phyloP scores from a whole-genome alignment of 805 yeast genomes.

The Torulaspora quercuum region DNA sequence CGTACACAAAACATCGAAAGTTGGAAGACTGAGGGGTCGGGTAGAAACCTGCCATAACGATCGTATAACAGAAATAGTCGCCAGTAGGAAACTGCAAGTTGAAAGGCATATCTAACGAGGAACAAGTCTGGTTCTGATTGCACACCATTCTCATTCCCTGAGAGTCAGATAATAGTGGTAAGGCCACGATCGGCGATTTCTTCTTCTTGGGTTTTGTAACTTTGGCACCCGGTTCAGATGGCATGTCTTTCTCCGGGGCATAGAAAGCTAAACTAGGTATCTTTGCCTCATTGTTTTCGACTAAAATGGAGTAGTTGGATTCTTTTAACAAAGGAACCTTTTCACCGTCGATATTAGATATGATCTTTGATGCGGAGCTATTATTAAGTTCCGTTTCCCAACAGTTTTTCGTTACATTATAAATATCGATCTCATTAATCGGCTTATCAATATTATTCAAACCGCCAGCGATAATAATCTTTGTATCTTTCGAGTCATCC shows the following conservation, averaged over 20 bases:
- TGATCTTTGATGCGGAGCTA: slow-evolving; percentile 13
- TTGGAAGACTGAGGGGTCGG: slow-evolving; percentile 38
- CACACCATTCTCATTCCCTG: slow-evolving; percentile 34
- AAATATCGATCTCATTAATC: slow-evolving; percentile 31
- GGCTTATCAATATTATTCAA: slow-evolving; percentile 34
- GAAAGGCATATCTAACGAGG: slow-evolving; percentile 27
- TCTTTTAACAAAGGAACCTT: slow-evolving; percentile 19
- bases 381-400: slow-evolving; percentile 32
- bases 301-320: slow-evolving; percentile 27
- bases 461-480: slow-evolving; percentile 36
- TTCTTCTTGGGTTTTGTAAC: slow-evolving; percentile 3
- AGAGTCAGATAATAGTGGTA: slow-evolving; percentile 35
- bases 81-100: slow-evolving; percentile 55
- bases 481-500: slow-evolving; percentile 33
- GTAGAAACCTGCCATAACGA: slow-evolving; percentile 58
- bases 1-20: slow-evolving; percentile 34
- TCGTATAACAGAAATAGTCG: slow-evolving; percentile 62
- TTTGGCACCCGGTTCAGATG: slow-evolving; percentile 16
- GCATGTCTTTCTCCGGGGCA: slow-evolving; percentile 15
- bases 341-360: slow-evolving; percentile 25
- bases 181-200: slow-evolving; percentile 33
- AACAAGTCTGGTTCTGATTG: slow-evolving; percentile 19
- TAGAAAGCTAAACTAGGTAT: slow-evolving; percentile 30
- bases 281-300: slow-evolving; percentile 31
- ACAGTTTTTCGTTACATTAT: slow-evolving; percentile 27